A percentile compares a stretch with the other conserved stretches of the same genome.
Evolutionary conservation across 192 early-diverging fungal genomes (phyloP).

Genomic region (Phycomyces nitens): DNA sequence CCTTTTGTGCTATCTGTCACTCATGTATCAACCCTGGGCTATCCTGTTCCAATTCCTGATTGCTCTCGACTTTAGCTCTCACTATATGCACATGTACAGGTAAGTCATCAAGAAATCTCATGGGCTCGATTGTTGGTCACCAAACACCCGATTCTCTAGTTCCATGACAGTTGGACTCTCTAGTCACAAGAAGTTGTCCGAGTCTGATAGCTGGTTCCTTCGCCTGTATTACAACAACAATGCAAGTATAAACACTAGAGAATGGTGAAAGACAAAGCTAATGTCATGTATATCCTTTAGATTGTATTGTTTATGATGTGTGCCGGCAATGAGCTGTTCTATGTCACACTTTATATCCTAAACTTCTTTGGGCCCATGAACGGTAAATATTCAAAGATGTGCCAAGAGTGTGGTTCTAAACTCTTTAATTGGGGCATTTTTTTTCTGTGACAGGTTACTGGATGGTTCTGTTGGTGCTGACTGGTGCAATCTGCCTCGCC

Average conservation of each 20-base stretch:
- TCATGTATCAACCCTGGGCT: conserved; percentile 60
- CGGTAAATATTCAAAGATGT: conserved; percentile 17
- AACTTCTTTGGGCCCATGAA: conserved; percentile 26
- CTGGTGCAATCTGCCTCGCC: conserved; percentile 71
- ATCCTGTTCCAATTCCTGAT: conserved; percentile 89
- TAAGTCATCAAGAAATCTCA: too few species aligned
- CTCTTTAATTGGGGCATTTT: too few species aligned
- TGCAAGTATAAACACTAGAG: conserved; percentile 29
- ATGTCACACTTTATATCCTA: conserved; percentile 83
- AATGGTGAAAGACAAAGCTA: not conserved
- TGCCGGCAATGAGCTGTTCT: conserved; percentile 88
- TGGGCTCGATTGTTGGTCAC: too few species aligned
- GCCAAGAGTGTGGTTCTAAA: too few species aligned
- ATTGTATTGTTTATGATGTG: conserved; percentile 89
- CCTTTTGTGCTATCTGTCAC: conserved; percentile 81
- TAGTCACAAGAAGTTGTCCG: conserved; percentile 88
- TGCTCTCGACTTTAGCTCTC: conserved; percentile 89
- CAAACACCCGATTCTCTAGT: conserved; percentile 35
- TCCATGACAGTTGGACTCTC: conserved; percentile 78
- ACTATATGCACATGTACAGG: conserved; percentile 99
- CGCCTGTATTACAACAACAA: conserved; percentile 92
- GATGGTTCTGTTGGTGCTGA: conserved; percentile 30
- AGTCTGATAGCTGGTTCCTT: conserved; percentile 71
- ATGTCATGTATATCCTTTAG: conserved; percentile 32
- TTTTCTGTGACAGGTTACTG: conserved; percentile 18